Base-by-base conservation (phyloP, 495 filamentous ascomycete species). In the Xylaria cubensis region DNA sequence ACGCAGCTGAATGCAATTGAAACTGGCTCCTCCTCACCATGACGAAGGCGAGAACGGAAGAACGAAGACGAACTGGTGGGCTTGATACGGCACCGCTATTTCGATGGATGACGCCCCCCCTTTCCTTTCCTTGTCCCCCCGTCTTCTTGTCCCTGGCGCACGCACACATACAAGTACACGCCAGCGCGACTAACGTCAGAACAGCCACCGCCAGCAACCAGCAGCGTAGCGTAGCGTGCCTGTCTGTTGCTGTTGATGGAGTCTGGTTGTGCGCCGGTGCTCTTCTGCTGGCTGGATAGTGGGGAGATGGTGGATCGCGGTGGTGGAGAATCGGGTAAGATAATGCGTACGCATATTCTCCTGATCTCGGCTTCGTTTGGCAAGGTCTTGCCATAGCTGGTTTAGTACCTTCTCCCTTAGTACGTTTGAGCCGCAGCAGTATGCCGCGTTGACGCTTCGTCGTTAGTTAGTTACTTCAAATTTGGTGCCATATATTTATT, bases 111-210 rank as follows among this genome's bases (percentile, higher is more conserved):
- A 29, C 44, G 36, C 29, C 64, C 39, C 41, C 65, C 48, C n/a
- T 56, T 67, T 56, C 65, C 21, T 34, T 56, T 67, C 44, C 65
- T 13, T 34, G 17, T n/a, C 17, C 13, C 26, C 36, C 36, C 36
- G 36, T 19, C 7, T 3, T 29, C 21, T 46, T 32, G 39, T 51
- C 21, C 10, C 62, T n/a, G 15, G 36, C 36, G 41, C 9, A 8
- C 36, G 13, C 29, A 55, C 13, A 15, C 50, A 29, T 6, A 34
- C 32, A 63, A 21, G 19, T 6, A 34, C 32, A 63, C 39, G 19
- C 58, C 61, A 64, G 46, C 29, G 32, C 64, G 29, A 67, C 64
- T 67, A 67, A 65, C 26, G 42, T 65, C 39, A 50, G 41, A 44
- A 44, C 61, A 24, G 39, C 39, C 39, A 42, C 61, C 61, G 36